Base-by-base conservation (phyloP, 768 basidiomycete genomes). In the Podaxis sp. region DNA sequence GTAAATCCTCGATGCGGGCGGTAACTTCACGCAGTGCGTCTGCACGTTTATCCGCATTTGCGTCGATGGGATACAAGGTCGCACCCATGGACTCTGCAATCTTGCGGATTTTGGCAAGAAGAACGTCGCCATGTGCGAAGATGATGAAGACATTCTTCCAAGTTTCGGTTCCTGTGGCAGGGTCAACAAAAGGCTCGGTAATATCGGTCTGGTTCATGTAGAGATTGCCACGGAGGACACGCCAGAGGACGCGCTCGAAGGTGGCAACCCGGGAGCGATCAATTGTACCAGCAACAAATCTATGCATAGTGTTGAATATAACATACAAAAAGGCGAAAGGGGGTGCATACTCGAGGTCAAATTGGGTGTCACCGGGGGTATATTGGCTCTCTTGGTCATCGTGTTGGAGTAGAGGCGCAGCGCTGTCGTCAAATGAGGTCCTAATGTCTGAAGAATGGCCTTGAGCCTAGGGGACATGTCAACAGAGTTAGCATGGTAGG, bases 141-240 rank as follows among this genome's bases (percentile, higher is more conserved):
- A 99, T 98, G 77, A 99, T 96, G 80, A 99, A 99, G 43, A 98
- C 97, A 69, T 98, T 95, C 84, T 98, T 99, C 79, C 91, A 86
- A 22, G 91, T 91, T 77, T 96, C 92, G 19, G 77, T 79, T 38
- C 89, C 90, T 0, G 92, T 92, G 22, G 80, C 82, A 13, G 95
- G 91, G 71, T 98, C 94, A 61, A 94, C 82, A 69, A 98, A 97
- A 5, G 94, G 91, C 67, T 96, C 93, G 41, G 84, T 82, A 67
- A 99, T 98, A 75, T 98, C 96, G 58, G 89, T 93, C 75, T 94
- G 90, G 76, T 98, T 99, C 96, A 99, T 98, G 80, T 96, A 99
- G 22, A 99, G 81, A 73, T 99, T 98, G 55, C 97, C 97, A 63
- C 97, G 89, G 19, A 98, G 83, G 37, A 98, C 93, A 67, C 97